These are phyloP conservation scores for Fusarium sacchari DNA, from an alignment of 2,329 filamentous ascomycete genomes.

Conservation along the genomic window DNA sequence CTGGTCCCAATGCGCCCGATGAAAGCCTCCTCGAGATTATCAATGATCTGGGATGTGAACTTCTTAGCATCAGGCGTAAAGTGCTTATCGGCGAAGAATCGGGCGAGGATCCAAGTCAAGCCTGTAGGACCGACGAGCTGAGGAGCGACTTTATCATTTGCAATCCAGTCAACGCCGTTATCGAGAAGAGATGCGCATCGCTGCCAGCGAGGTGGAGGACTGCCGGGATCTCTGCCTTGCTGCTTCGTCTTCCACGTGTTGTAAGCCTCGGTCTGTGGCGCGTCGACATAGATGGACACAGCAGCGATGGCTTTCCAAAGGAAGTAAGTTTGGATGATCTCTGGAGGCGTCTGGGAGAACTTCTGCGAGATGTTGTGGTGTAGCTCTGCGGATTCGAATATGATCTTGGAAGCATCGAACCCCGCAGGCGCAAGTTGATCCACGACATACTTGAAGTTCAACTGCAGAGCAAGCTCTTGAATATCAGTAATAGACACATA, in stretches of 20 bases:
- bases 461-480: background rate
- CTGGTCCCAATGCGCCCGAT: constrained; percentile 66
- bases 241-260: constrained; percentile 46
- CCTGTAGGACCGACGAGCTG: constrained; percentile 41
- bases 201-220: constrained; percentile 3
- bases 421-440: constrained; percentile 2
- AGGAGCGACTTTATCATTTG: background rate
- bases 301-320: constrained; percentile 70
- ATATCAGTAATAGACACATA: background rate
- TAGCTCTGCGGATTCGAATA: constrained; percentile 67
- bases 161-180: background rate
- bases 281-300: constrained; percentile 64
- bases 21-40: constrained; percentile 75
- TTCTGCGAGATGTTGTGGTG: constrained; percentile 67
- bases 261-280: constrained; percentile 68
- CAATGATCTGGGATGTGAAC: constrained; percentile 74
- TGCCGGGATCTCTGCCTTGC: constrained; percentile 52
- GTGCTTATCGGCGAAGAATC: constrained; percentile 75
- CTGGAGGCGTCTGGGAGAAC: constrained; percentile 61
- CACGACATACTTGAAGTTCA: constrained; percentile 20
- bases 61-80: constrained; percentile 75
- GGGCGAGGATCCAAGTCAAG: constrained; percentile 73
- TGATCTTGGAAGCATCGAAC: constrained; percentile 54
- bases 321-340: constrained; percentile 70
- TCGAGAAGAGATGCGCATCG: constrained; percentile 1